Base-by-base conservation (phyloP, 2,329 filamentous ascomycete species). In the Sclerotiophoma versabilis region DNA sequence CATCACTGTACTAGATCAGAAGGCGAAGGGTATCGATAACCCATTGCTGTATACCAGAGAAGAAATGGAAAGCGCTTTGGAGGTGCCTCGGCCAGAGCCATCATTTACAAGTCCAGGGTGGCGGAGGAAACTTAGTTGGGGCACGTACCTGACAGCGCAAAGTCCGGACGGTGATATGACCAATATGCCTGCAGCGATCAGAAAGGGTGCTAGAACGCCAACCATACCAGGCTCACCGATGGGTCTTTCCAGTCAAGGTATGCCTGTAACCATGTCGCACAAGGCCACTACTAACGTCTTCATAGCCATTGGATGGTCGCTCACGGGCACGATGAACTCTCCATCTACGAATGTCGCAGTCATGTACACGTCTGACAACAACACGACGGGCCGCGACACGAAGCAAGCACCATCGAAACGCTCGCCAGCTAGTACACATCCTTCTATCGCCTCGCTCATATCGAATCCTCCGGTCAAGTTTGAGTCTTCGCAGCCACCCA, bases 241-340 rank as follows among this genome's bases (percentile, higher is more conserved):
- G 58, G 76, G 80, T 32, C 79, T 81, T 55, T 75, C 79, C 9
- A 80, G 76, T 63, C 81, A 84, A 77, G 81, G 71, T 85, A 66
- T 45, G 64, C 58, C 22, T 17, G 29, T 41, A 5, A 8, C 3
- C 6, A 30, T 19, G 6, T 34, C 15, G 5, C 29, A 4, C 17
- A 44, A 22, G 11, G 11, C 14, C 38, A 19, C 17, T 19, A 39
- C 62, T 69, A 45, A 70, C 44, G 15, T 44, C 29, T 19, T 26
- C 11, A 52, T 53, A 83, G 84, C 85, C 0, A 91, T 96, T 54
- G 92, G 91, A 1, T 96, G 90, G 89, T 92, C 91, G 7, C 77
- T 96, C n/a, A 92, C 92, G 0, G 92, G 92, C 12, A 93, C 89
- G 1, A 92, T 91, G 49, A 92, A 96, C 67, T 95, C 91, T 3